phyloP scores from a whole-genome alignment of 192 early-diverging fungal genomes.

The Gigaspora rosea region DNA sequence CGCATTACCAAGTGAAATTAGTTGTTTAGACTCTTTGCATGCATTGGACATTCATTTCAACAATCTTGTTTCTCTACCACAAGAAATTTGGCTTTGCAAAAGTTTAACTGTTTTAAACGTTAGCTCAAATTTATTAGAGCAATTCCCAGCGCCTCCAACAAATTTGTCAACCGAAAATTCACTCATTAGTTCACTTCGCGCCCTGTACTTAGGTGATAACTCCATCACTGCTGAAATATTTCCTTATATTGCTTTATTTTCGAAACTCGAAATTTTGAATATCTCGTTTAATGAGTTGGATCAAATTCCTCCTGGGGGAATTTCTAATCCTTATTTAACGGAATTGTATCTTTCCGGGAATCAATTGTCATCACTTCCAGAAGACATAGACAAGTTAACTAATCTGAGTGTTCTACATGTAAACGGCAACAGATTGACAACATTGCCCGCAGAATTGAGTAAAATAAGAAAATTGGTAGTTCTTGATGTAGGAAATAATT shows the following conservation, averaged over 20 bases:
- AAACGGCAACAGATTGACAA: slow-evolving; percentile 89
- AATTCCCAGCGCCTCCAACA: slow-evolving; percentile 71
- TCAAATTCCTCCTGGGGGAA: slow-evolving; percentile 77
- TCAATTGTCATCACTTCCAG: slow-evolving; percentile 78
- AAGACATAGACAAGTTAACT: slow-evolving; percentile 77
- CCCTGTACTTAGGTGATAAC: slow-evolving; percentile 82
- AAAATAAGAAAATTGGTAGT: slow-evolving; percentile 77
- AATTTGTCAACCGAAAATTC: slow-evolving; percentile 44
- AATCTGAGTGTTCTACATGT: slow-evolving; percentile 75
- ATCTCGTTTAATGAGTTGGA: slow-evolving; percentile 80
- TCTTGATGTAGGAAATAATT: slow-evolving; percentile 87
- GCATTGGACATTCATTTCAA: slow-evolving; percentile 76
- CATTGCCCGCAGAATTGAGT: slow-evolving; percentile 87
- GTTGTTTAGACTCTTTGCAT: slow-evolving; percentile 59
- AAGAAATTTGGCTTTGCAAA: slow-evolving; percentile 77
- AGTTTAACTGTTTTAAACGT: slow-evolving; percentile 71
- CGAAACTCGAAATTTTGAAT: slow-evolving; percentile 77
- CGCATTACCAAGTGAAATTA: slow-evolving; percentile 69
- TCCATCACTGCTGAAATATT: slow-evolving; percentile 80
- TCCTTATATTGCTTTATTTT: slow-evolving; percentile 69
- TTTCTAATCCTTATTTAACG: slow-evolving; percentile 68
- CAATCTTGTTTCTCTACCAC: slow-evolving; percentile 69
- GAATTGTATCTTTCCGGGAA: slow-evolving; percentile 87
- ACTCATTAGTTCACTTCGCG: slow-evolving; percentile 55
- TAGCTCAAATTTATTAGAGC: slow-evolving; percentile 78